Percentiles rank a stretch among this genome's conserved stretches.
Conservation (phyloP, 345 rosid genomes). For the Abelmoschus esculentus region DNA sequence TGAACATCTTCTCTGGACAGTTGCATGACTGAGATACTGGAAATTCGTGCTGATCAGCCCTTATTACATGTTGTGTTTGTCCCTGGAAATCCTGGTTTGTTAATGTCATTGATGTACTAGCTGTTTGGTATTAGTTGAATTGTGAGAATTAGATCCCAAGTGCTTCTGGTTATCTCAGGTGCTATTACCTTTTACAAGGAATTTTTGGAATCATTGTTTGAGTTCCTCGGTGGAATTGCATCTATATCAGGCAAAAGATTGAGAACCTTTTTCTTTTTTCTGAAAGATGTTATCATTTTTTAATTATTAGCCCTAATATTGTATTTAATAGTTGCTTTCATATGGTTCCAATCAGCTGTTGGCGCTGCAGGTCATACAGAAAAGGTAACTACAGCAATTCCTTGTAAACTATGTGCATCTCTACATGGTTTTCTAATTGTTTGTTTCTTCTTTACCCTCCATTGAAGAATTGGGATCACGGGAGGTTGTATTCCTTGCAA, state of each 20-base stretch:
- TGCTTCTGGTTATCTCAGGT: conserved; percentile 35
- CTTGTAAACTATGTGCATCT: neutral
- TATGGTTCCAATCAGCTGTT: conserved; percentile 34
- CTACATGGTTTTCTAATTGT: neutral
- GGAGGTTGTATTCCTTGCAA: conserved; percentile 63
- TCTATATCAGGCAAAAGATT: conserved; percentile 44
- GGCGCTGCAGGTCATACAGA: conserved; percentile 64
- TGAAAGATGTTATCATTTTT: neutral
- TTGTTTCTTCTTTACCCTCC: conserved; percentile 2
- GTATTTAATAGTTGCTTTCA: conserved; percentile 12
- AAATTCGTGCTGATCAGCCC: conserved; percentile 58
- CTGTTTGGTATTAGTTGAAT: neutral
- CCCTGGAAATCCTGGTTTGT: conserved; percentile 85
- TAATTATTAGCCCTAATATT: conserved; percentile 6
- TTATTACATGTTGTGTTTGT: conserved; percentile 50
- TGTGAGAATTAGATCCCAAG: neutral
- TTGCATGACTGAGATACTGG: conserved; percentile 58
- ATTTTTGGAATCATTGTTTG: conserved; percentile 61
- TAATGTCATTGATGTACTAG: neutral
- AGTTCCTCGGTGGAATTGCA: conserved; percentile 53
- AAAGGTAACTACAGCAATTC: conserved; percentile 39
- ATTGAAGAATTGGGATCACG: conserved; percentile 59
- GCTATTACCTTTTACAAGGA: conserved; percentile 66
- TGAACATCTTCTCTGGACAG: conserved; percentile 25
- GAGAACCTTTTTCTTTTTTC: neutral